Evolutionary conservation across 768 basidiomycete species (phyloP).

Genomic region (Tulasnella sp.): DNA sequence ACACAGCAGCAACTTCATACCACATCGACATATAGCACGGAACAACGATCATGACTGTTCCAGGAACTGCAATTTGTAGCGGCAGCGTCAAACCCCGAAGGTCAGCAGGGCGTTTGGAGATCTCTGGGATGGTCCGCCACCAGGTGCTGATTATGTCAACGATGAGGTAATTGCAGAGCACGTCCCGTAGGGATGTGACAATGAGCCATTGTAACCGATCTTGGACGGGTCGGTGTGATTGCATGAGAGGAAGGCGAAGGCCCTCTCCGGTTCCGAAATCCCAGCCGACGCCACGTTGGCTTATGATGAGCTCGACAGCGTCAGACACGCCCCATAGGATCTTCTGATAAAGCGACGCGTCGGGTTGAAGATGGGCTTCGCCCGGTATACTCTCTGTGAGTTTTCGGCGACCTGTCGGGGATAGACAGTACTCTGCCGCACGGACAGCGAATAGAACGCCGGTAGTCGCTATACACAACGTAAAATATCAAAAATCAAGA

Average conservation of each 20-base stretch:
- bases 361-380: background rate
- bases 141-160: constrained; percentile 12
- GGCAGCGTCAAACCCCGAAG: background rate
- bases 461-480: background rate
- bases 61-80: background rate
- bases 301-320: background rate
- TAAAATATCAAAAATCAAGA: background rate
- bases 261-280: constrained; percentile 12
- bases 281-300: constrained; percentile 3
- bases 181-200: background rate
- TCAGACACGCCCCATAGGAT: background rate
- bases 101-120: background rate
- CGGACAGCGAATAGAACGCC: constrained; percentile 2
- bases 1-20: constrained; percentile 8
- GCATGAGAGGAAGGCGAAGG: constrained; percentile 1
- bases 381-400: constrained; percentile 2
- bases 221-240: background rate
- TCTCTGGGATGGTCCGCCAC: constrained; percentile 8
- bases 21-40: constrained; percentile 3
- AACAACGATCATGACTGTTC: constrained; percentile 7
- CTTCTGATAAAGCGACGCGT: background rate
- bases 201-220: constrained; percentile 1
- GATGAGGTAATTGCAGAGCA: background rate
- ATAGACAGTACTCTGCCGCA: background rate
- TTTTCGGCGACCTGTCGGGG: background rate